Conservation (phyloP, 2,329 filamentous ascomycete genomes). For the Keithomyces neogunnii region DNA sequence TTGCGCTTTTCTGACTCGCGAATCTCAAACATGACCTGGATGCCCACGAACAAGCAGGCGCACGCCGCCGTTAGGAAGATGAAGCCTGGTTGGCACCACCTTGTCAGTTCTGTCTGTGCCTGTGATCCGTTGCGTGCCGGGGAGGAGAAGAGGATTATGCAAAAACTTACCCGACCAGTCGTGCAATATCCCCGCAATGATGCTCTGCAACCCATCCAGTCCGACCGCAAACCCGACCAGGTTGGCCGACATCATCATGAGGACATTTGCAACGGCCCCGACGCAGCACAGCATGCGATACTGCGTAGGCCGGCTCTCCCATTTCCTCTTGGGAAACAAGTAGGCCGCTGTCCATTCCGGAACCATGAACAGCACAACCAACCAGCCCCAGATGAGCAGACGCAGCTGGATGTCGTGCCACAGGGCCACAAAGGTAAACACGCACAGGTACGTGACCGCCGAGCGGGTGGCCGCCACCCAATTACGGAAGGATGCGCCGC, state of each 20-base stretch:
- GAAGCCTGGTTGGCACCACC: constrained; percentile 39
- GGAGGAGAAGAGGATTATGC: background rate
- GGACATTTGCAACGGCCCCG: constrained; percentile 72
- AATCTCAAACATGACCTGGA: constrained; percentile 95
- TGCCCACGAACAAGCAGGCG: constrained; percentile 69
- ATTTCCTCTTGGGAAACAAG: constrained; percentile 66
- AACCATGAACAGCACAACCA: constrained; percentile 87
- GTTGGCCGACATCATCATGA: constrained; percentile 96
- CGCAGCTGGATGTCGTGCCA: constrained; percentile 96
- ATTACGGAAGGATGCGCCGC: constrained; percentile 52
- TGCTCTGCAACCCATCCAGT: constrained; percentile 71
- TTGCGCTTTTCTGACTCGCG: constrained; percentile 74
- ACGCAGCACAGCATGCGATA: constrained; percentile 76
- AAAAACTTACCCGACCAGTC: constrained; percentile 55
- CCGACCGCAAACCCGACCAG: constrained; percentile 92
- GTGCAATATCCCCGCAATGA: constrained; percentile 66
- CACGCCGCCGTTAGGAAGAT: constrained; percentile 66
- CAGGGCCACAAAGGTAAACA: constrained; percentile 94
- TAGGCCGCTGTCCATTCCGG: constrained; percentile 70
- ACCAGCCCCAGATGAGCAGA: constrained; percentile 92
- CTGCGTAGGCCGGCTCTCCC: constrained; percentile 57
- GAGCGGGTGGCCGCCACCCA: constrained; percentile 43
- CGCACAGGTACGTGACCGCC: constrained; percentile 67
- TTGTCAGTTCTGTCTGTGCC: constrained; percentile 11
- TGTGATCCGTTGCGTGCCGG: too few relatives aligned